Evolutionary conservation across 345 rosid genomes (phyloP).

Genomic region (Salix dunnii): DNA sequence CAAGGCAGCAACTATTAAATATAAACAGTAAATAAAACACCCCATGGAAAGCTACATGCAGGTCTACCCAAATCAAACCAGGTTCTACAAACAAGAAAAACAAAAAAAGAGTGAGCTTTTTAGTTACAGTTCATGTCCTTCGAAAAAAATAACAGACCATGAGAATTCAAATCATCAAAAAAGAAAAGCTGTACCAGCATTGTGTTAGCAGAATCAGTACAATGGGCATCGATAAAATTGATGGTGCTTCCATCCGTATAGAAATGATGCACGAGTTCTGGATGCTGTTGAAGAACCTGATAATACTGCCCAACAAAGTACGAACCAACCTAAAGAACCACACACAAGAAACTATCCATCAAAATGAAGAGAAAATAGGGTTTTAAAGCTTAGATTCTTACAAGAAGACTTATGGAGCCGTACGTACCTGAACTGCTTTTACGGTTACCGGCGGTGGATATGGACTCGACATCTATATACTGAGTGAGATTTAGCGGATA

Average conservation of each 20-base stretch:
- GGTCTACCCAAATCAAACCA: not conserved
- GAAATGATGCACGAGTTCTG: slow-evolving; percentile 85
- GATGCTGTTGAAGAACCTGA: slow-evolving; percentile 75
- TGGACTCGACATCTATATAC: slow-evolving; percentile 48
- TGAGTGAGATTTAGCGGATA: not conserved
- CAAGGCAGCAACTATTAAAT: not conserved
- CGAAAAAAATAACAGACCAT: not conserved
- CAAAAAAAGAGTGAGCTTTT: too few relatives aligned
- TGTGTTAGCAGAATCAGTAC: slow-evolving; percentile 57
- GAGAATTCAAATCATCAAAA: not conserved
- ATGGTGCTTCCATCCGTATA: slow-evolving; percentile 66
- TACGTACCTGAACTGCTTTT: slow-evolving; percentile 48
- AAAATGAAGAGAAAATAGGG: not conserved
- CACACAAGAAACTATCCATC: not conserved
- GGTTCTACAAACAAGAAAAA: too few relatives aligned
- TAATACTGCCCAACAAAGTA: slow-evolving; percentile 93
- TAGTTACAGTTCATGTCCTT: too few relatives aligned
- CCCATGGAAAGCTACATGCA: not conserved
- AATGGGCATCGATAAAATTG: slow-evolving; percentile 76
- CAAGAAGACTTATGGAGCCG: too few relatives aligned
- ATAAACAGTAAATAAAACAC: not conserved
- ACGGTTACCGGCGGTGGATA: slow-evolving; percentile 49
- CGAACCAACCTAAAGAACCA: slow-evolving; percentile 68
- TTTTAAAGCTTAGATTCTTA: too few relatives aligned
- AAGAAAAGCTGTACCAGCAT: slow-evolving; percentile 50